phyloP scores from a whole-genome alignment of 2,329 filamentous ascomycete genomes.

The Hyphodiscus sp. region DNA sequence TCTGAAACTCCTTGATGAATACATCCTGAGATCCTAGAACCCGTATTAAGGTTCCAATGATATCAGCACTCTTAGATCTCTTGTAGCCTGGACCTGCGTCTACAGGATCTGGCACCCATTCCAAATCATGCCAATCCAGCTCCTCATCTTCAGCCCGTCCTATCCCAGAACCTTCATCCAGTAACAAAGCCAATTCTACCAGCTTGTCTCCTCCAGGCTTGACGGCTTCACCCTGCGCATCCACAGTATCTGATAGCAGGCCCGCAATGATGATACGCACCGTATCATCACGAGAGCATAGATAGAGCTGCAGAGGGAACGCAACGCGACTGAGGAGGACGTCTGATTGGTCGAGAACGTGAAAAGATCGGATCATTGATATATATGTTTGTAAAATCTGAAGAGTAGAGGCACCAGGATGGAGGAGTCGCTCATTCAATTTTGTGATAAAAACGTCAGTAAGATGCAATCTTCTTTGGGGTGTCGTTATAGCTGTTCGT shows the following conservation, averaged over 20 bases:
- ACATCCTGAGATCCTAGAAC: constrained; percentile 83
- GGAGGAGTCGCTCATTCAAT: constrained; percentile 60
- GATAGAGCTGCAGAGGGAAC: constrained; percentile 65
- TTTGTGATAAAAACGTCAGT: constrained; percentile 63
- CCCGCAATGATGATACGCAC: constrained; percentile 72
- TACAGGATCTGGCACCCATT: constrained; percentile 86
- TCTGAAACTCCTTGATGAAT: constrained; percentile 92
- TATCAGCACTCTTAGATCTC: constrained; percentile 80
- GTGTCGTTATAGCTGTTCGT: constrained; percentile 60
- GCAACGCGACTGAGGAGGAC: constrained; percentile 71
- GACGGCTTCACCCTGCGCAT: constrained; percentile 29
- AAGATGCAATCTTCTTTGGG: constrained; percentile 61
- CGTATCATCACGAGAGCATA: constrained; percentile 71
- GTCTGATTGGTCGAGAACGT: constrained; percentile 68
- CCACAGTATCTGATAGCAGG: constrained; percentile 56
- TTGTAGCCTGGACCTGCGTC: constrained; percentile 92
- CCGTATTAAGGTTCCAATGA: constrained; percentile 83
- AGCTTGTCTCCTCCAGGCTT: constrained; percentile 44
- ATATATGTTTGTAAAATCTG: constrained; percentile 74
- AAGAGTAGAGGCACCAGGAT: constrained; percentile 69
- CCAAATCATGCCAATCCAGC: constrained; percentile 86
- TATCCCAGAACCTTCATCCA: constrained; percentile 40
- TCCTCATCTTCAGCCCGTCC: constrained; percentile 56
- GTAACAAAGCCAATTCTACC: constrained; percentile 59
- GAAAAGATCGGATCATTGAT: constrained; percentile 70